Conservation (phyloP, 192 early-diverging fungal genomes). For the Linnemannia elongata region DNA sequence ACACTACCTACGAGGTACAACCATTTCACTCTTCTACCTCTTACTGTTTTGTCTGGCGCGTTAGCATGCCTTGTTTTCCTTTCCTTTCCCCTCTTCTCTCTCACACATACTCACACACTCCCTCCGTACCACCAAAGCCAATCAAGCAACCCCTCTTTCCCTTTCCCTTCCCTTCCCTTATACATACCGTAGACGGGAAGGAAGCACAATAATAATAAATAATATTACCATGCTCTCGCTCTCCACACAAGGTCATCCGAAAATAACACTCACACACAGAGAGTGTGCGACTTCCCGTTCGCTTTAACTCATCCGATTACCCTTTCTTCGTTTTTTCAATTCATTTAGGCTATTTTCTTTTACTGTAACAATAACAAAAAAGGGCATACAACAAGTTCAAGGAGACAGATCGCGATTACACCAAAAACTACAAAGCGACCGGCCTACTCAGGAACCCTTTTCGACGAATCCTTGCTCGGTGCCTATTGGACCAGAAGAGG, state of each 20-base stretch:
- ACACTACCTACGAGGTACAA: not conserved
- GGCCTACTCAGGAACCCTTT: not conserved
- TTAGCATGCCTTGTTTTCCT: not conserved
- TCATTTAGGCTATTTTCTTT: not conserved
- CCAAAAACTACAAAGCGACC: not conserved
- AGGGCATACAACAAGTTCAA: too few relatives aligned
- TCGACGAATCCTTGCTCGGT: not conserved
- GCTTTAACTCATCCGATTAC: not conserved
- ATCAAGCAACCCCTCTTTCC: not conserved
- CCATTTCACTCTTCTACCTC: not conserved
- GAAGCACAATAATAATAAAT: not conserved
- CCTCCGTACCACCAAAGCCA: not conserved
- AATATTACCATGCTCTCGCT: not conserved
- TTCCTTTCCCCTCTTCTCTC: not conserved
- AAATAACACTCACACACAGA: not conserved
- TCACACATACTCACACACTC: not conserved
- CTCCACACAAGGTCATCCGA: slow-evolving; percentile 8
- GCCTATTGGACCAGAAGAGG: not conserved
- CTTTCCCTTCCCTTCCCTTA: not conserved
- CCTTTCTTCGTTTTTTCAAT: not conserved
- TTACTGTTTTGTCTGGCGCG: not conserved
- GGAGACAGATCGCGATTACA: not conserved
- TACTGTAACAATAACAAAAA: not conserved
- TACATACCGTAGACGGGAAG: not conserved
- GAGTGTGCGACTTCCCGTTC: not conserved